A percentile compares a stretch with the other conserved stretches of the same genome.
Conservation (phyloP, 2,329 filamentous ascomycete genomes). For the Trematosphaeria pertusa region DNA sequence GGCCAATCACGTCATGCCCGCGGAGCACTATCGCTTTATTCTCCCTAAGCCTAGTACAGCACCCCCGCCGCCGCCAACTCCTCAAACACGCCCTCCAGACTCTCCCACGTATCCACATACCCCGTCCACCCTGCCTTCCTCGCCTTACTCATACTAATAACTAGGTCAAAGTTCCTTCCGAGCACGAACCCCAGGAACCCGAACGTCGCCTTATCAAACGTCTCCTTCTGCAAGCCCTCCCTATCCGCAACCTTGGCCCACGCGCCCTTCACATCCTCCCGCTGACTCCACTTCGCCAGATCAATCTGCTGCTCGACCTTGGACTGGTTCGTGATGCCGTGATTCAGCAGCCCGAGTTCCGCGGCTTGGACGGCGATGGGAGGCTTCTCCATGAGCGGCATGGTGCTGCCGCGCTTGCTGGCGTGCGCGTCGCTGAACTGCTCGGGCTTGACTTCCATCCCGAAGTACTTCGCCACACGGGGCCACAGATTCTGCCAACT, state of each 20-base stretch:
- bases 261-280: conserved; percentile 45
- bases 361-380: conserved; percentile 33
- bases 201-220: conserved; percentile 56
- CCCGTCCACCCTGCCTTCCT: conserved; percentile 54
- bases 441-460: conserved; percentile 39
- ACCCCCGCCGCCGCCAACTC: conserved; percentile 44
- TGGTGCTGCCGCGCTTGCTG: conserved; percentile 5
- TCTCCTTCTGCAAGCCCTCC: conserved; percentile 47
- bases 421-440: conserved; percentile 21
- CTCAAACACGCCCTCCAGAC: conserved; percentile 45
- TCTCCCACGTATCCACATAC: conserved; percentile 46
- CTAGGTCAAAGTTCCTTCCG: conserved; percentile 51
- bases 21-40: no score
- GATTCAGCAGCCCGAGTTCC: conserved; percentile 15
- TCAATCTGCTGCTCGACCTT: conserved; percentile 50
- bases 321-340: conserved; percentile 19
- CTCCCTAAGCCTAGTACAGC: no score
- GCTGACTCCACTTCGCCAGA: conserved; percentile 51
- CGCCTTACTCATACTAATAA: conserved; percentile 56
- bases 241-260: conserved; percentile 48
- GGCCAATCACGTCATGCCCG: conserved; percentile 4
- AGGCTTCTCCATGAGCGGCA: conserved; percentile 30
- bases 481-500: conserved; percentile 55
- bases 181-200: conserved; percentile 53
- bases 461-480: conserved; percentile 46